phyloP scores from a whole-genome alignment of 192 early-diverging fungal species.

The Entomortierella parvispora region DNA sequence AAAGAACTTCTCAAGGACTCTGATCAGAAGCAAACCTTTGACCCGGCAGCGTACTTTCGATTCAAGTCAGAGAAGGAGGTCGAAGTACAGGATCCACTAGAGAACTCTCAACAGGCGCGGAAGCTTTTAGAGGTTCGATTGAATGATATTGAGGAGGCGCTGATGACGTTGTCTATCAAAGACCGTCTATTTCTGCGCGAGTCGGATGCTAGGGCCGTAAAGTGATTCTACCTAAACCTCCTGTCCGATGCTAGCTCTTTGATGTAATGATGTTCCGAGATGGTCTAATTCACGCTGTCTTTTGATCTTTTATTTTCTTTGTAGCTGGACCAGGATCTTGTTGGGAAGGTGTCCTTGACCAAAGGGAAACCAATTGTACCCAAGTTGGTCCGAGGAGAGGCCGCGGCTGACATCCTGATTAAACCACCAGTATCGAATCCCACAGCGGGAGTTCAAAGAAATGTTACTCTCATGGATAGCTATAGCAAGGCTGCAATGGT shows the following conservation, averaged over 20 bases:
- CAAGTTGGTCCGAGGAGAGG: slow-evolving; percentile 40
- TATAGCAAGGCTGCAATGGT: slow-evolving; percentile 10
- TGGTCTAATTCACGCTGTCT: no score
- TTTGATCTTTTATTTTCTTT: background rate
- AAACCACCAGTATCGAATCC: slow-evolving; percentile 5
- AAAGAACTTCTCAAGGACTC: slow-evolving; percentile 34
- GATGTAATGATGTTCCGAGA: no score
- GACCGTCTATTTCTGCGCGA: slow-evolving; percentile 37
- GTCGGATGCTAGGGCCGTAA: slow-evolving; percentile 30
- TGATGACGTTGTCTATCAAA: slow-evolving; percentile 38
- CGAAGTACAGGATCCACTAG: slow-evolving; percentile 27
- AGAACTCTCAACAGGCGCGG: slow-evolving; percentile 39
- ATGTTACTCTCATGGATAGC: background rate
- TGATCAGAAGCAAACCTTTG: slow-evolving; percentile 32
- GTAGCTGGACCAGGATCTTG: slow-evolving; percentile 39
- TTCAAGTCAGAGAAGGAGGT: slow-evolving; percentile 52
- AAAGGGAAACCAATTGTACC: slow-evolving; percentile 48
- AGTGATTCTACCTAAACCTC: no score
- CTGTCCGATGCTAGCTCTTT: no score
- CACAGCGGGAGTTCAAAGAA: background rate
- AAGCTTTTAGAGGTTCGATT: slow-evolving; percentile 38
- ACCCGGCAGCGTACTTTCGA: slow-evolving; percentile 47
- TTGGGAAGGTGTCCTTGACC: slow-evolving; percentile 44
- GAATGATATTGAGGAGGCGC: slow-evolving; percentile 26
- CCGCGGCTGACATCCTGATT: slow-evolving; percentile 35